Conservation (phyloP, 345 rosid species). For the Mallotus nudiflorus region DNA sequence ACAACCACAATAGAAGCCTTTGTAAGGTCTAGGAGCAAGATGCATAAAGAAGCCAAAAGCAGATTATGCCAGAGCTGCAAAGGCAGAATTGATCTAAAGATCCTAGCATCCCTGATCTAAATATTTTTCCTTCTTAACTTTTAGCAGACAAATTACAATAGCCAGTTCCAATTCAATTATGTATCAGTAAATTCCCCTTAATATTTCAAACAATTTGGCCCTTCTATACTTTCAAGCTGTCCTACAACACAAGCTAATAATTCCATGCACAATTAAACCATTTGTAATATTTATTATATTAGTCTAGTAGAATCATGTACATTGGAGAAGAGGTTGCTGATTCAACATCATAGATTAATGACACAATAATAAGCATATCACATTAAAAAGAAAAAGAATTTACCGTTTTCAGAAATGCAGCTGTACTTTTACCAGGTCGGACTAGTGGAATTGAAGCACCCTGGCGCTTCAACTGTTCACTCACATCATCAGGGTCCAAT, state of each 20-base stretch:
- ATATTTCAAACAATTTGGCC: neutral
- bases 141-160: neutral
- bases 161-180: neutral
- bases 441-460: slow-evolving; percentile 96
- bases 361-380: neutral
- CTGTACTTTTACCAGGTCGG: slow-evolving; percentile 93
- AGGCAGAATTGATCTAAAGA: too few relatives aligned
- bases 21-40: neutral
- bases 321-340: neutral
- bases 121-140: neutral
- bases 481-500: slow-evolving; percentile 95
- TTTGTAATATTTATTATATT: neutral
- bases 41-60: neutral
- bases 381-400: slow-evolving; percentile 16
- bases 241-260: neutral
- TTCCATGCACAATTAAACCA: neutral
- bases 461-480: slow-evolving; percentile 97
- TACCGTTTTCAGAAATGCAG: slow-evolving; percentile 83
- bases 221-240: neutral
- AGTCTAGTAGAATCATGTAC: neutral
- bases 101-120: neutral
- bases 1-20: neutral
- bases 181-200: neutral
- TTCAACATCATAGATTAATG: neutral
- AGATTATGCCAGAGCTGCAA: neutral